Evolutionary conservation across 441 rosid species (phyloP), one percentile per base, ranked within the genome.

Genomic region (Gossypium gossypioides): DNA sequence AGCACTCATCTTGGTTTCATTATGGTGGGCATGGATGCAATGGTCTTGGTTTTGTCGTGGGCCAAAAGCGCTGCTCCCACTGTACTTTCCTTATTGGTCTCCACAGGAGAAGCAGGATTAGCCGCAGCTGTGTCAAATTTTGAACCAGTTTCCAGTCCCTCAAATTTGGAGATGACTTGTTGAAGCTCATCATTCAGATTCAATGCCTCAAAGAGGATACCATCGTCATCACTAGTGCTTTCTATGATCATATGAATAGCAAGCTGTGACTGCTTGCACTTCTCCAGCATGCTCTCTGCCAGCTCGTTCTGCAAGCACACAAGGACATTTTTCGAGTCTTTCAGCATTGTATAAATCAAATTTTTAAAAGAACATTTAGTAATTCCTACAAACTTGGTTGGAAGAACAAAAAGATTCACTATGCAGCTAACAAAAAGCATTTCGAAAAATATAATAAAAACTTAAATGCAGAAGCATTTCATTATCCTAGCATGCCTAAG

Each of bases 141-240:
- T 73, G 69, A 72, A 25, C 75, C 83, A 51, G 84, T 78, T 81
- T 81, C 85, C 60, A 81, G 77, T 69, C 81, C 83, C 61, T 85
- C 75, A 32, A 75, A 84, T 34, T 65, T 82, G 57, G 84, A 80
- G 73, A 89, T 78, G 78, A 81, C 86, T 1, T 80, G 86, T 62
- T 87, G 87, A 68, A 93, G 85, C 75, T 91, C 96, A 29, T 91
- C 98, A 8, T 91, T 79, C 79, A 93, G 78, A 79, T 83, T 86
- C 71, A 93, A 83, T 63, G 97, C 98, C 77, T 91, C 97, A 16
- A 93, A 91, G 16, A 93, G 96, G 77, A 88, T 78, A 12, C 80
- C 86, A 72, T 93, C 98, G 4, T 93, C 96, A 3, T 88, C 88
- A 12, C 78, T 77, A 52, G 91, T 89, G 85, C 87, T 85, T 78